A percentile compares a stretch with the other conserved stretches of the same genome.
Conservation (phyloP, 352 stramenopile genomes). For the Globisporangium takayamanum region DNA sequence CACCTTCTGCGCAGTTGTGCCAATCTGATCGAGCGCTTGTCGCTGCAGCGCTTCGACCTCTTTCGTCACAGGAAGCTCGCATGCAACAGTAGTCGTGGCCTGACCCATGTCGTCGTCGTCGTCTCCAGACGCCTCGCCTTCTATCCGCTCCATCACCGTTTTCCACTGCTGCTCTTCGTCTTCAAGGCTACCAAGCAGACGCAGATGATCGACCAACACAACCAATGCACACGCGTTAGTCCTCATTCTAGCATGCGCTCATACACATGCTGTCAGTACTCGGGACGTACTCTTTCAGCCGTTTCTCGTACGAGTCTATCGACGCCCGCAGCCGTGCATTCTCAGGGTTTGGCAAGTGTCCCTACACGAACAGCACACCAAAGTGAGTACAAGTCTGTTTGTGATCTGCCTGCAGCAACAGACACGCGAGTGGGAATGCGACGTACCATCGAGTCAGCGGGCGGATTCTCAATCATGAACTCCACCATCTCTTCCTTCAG, state of each 20-base stretch:
- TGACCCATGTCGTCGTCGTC: conserved; percentile 7
- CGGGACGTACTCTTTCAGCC: conserved; percentile 25
- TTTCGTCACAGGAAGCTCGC: conserved; percentile 36
- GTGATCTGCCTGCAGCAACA: not conserved
- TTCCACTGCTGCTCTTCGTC: conserved; percentile 52
- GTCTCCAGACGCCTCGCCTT: conserved; percentile 15
- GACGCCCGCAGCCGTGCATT: conserved; percentile 47
- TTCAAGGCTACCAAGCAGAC: conserved; percentile 21
- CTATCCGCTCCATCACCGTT: conserved; percentile 31
- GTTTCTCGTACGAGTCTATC: conserved; percentile 42
- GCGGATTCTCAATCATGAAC: conserved; percentile 47
- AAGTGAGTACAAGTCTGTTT: not conserved
- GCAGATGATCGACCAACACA: not conserved
- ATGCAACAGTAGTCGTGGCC: conserved; percentile 17
- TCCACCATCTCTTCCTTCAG: conserved; percentile 57
- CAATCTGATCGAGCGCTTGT: conserved; percentile 34
- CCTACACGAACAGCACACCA: not conserved
- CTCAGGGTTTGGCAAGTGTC: conserved; percentile 53
- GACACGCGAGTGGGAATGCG: not conserved
- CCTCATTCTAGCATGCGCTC: not conserved
- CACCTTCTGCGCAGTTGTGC: conserved; percentile 39
- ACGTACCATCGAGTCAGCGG: conserved; percentile 37
- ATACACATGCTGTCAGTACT: not conserved
- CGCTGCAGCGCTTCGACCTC: conserved; percentile 41
- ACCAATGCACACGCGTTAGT: not conserved